Base-by-base conservation (phyloP, 495 filamentous ascomycete species). In the Penicillium subrubescens region DNA sequence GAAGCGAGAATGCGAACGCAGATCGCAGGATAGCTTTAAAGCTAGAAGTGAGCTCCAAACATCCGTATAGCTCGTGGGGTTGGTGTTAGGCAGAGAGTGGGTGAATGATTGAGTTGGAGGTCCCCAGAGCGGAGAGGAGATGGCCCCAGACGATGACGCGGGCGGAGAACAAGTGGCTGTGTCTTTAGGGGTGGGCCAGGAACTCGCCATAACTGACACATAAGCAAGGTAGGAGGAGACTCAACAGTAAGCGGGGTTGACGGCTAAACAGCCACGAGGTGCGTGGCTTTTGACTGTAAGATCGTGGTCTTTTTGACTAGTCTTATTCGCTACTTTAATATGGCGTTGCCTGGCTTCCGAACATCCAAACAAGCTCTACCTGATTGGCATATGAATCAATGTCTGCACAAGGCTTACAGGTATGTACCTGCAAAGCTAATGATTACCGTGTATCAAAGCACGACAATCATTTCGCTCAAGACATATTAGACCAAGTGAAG, bases 141-240 rank as follows among this genome's bases (percentile, higher is more conserved):
- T 61, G 62, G 69, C 57, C 62, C 57, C 61, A 54, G 69, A 60
- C 68, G 75, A 80, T 78, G 76, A 80, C 77, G 77, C 73, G 77
- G 75, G 73, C 72, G 77, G 75, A 76, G 75, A 72, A 68, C 64
- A 14, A 7, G 56, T 29, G 43, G 65, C 63, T 23, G 54, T 61
- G 60, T 41, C 62, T 67, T 57, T 33, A 53, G 23, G 58, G 51
- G 15, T 54, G 51, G 29, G 31, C 27, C 51, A 54, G 51, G 51
- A 54, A 54, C 51, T 29, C 51, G 51, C 12, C 14, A 19, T 11
- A n/a, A 25, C 44, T 48, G 27, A 29, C 2, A 27, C 25, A 27
- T 4, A 27, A 27, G 27, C 27, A 54, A 11, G n/a, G 17, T 17
- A 31, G 27, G 17, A 54, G 27, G 25, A 27, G 25, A 27, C 25